These are phyloP conservation scores for Fusarium sp. DNA, from an alignment of 2,329 filamentous ascomycete genomes.

Conservation along the genomic window DNA sequence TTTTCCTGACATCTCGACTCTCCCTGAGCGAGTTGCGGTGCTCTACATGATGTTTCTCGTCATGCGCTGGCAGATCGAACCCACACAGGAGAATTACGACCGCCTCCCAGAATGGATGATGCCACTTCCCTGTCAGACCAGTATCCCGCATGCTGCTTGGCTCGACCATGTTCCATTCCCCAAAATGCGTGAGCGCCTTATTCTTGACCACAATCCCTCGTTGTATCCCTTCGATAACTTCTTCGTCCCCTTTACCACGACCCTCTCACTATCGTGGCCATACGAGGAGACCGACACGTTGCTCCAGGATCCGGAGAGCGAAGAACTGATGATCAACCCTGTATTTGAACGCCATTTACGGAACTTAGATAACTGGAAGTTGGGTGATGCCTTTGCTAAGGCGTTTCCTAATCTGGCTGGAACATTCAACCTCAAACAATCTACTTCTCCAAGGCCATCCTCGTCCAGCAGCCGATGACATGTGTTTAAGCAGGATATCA, in stretches of 20 bases:
- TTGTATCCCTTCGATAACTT: slow-evolving; percentile 80
- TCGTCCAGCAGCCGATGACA: slow-evolving; percentile 38
- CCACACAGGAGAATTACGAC: slow-evolving; percentile 82
- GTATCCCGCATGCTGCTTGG: slow-evolving; percentile 80
- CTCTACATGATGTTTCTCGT: slow-evolving; percentile 88
- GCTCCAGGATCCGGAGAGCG: slow-evolving; percentile 65
- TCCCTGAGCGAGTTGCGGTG: slow-evolving; percentile 85
- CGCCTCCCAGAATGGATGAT: slow-evolving; percentile 79
- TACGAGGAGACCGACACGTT: slow-evolving; percentile 80
- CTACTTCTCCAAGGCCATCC: slow-evolving; percentile 26
- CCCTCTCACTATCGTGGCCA: slow-evolving; percentile 84
- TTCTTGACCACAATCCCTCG: slow-evolving; percentile 59
- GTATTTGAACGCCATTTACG: slow-evolving; percentile 85
- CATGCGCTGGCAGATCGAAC: slow-evolving; percentile 87
- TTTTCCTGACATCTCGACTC: slow-evolving; percentile 81
- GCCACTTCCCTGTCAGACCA: slow-evolving; percentile 74
- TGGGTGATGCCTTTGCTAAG: slow-evolving; percentile 76
- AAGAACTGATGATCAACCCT: slow-evolving; percentile 83
- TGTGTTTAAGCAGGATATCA: too few relatives aligned
- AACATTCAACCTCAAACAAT: slow-evolving; percentile 47
- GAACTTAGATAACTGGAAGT: slow-evolving; percentile 81
- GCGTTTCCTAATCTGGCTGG: slow-evolving; percentile 66
- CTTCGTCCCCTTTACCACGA: slow-evolving; percentile 84
- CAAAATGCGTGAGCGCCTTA: slow-evolving; percentile 75
- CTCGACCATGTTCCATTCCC: slow-evolving; percentile 86